Evolutionary conservation across 345 rosid genomes (phyloP).

Genomic region (Combretum micranthum): DNA sequence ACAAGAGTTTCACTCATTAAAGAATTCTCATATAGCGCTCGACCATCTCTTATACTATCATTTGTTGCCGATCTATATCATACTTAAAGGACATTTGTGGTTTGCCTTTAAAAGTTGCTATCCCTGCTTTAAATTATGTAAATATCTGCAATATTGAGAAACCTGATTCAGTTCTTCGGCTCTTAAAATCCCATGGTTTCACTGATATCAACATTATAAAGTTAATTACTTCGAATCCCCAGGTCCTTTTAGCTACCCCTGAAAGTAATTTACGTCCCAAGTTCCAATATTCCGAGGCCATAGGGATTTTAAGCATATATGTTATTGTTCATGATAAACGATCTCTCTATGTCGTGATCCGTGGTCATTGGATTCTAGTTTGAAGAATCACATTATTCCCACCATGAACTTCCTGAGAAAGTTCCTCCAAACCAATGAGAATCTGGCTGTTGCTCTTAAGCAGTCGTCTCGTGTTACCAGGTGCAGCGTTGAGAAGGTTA

Average conservation of each 20-base stretch:
- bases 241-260: too few relatives aligned
- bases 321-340: slow-evolving; percentile 5
- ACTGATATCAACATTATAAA: slow-evolving; percentile 11
- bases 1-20: too few relatives aligned
- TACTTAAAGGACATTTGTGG: slow-evolving; percentile 21
- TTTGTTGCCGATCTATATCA: too few relatives aligned
- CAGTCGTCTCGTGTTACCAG: neutral
- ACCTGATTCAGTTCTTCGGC: slow-evolving; percentile 17
- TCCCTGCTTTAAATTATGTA: slow-evolving; percentile 7
- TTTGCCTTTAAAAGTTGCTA: slow-evolving; percentile 16
- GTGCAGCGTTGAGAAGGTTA: neutral
- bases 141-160: slow-evolving; percentile 3
- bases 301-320: slow-evolving; percentile 16
- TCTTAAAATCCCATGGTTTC: slow-evolving; percentile 15
- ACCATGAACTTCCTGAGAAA: slow-evolving; percentile 13
- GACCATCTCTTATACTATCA: too few relatives aligned
- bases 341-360: slow-evolving; percentile 5
- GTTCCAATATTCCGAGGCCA: slow-evolving; percentile 11
- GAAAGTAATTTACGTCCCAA: too few relatives aligned
- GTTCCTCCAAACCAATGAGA: slow-evolving; percentile 14
- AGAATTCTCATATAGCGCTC: too few relatives aligned
- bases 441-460: slow-evolving; percentile 10
- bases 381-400: too few relatives aligned
- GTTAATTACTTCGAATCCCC: too few relatives aligned
- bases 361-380: neutral